phyloP scores from a whole-genome alignment of 2,329 filamentous ascomycete species.

The Coniochaeta pulveracea region DNA sequence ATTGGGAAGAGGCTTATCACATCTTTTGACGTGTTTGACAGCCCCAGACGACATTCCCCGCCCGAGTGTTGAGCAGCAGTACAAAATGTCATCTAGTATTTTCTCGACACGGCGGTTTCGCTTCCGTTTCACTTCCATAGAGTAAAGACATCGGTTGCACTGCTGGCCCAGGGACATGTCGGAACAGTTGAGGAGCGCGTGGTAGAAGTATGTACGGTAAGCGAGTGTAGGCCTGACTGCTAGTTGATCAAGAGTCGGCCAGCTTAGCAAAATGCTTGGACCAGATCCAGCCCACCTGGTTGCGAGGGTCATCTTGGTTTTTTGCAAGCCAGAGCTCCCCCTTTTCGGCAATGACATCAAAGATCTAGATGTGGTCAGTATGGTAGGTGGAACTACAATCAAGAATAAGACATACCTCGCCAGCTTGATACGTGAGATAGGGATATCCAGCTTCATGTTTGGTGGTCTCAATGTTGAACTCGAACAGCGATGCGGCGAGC shows the following conservation, averaged over 20 bases:
- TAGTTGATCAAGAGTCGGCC: constrained; percentile 38
- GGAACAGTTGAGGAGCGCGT: no score
- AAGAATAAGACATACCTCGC: constrained; percentile 51
- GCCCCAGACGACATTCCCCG: no score
- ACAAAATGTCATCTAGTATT: no score
- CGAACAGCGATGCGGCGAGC: constrained; percentile 85
- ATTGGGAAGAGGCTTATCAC: no score
- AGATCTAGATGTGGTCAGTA: constrained; percentile 52
- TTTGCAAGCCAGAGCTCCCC: constrained; percentile 95
- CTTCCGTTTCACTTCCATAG: no score
- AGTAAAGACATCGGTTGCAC: no score
- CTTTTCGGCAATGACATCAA: constrained; percentile 89
- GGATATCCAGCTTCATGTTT: constrained; percentile 91
- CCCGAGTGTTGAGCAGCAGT: no score
- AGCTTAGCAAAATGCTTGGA: constrained; percentile 86
- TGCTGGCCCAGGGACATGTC: no score
- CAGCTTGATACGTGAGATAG: constrained; percentile 89
- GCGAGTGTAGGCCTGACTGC: no score
- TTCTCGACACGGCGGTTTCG: no score
- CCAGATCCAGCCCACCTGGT: constrained; percentile 94
- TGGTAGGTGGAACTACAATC: constrained; percentile 1
- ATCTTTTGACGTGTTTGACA: no score
- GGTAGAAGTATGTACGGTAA: no score
- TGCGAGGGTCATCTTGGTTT: constrained; percentile 81
- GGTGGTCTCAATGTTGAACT: constrained; percentile 91